phyloP scores from a whole-genome alignment of 805 yeast species.

The Sungouiella thailandica region DNA sequence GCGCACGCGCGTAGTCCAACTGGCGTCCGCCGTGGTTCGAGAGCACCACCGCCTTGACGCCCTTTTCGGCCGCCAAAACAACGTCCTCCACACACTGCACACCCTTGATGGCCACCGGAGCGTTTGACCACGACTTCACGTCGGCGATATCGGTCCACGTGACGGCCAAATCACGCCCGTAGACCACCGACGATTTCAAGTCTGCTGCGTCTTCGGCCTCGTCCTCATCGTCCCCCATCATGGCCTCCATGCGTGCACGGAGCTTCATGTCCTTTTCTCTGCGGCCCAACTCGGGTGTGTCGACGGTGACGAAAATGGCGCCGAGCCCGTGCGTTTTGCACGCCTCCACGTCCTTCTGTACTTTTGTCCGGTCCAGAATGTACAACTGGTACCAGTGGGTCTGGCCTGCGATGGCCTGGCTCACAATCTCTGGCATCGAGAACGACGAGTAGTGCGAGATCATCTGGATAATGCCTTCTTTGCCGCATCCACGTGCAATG shows the following conservation, averaged over 20 bases:
- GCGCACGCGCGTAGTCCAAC: slow-evolving; percentile 76
- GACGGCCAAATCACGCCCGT: slow-evolving; percentile 24
- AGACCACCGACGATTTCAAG: slow-evolving; percentile 6
- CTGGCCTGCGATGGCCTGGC: slow-evolving; percentile 60
- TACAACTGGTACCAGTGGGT: slow-evolving; percentile 87
- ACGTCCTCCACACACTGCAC: slow-evolving; percentile 65
- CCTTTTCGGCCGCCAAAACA: slow-evolving; percentile 50
- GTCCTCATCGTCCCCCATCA: slow-evolving; percentile 2
- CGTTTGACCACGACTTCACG: slow-evolving; percentile 27
- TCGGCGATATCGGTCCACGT: slow-evolving; percentile 34
- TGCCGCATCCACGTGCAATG: slow-evolving; percentile 76
- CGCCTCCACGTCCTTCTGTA: slow-evolving; percentile 58
- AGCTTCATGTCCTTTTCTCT: slow-evolving; percentile 45
- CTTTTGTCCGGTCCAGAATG: slow-evolving; percentile 64
- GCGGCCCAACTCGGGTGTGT: slow-evolving; percentile 81
- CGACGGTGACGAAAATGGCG: slow-evolving; percentile 85
- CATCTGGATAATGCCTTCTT: slow-evolving; percentile 75
- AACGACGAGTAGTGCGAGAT: slow-evolving; percentile 88
- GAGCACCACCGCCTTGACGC: slow-evolving; percentile 62
- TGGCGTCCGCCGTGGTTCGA: slow-evolving; percentile 93
- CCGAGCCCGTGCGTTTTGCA: slow-evolving; percentile 56
- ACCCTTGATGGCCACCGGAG: slow-evolving; percentile 60
- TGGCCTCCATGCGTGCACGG: slow-evolving; percentile 18
- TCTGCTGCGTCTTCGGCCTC: slow-evolving; percentile 6
- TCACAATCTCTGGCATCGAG: slow-evolving; percentile 80